Base-by-base conservation (phyloP, 208 protist species). In the Phytomonas serpens region DNA sequence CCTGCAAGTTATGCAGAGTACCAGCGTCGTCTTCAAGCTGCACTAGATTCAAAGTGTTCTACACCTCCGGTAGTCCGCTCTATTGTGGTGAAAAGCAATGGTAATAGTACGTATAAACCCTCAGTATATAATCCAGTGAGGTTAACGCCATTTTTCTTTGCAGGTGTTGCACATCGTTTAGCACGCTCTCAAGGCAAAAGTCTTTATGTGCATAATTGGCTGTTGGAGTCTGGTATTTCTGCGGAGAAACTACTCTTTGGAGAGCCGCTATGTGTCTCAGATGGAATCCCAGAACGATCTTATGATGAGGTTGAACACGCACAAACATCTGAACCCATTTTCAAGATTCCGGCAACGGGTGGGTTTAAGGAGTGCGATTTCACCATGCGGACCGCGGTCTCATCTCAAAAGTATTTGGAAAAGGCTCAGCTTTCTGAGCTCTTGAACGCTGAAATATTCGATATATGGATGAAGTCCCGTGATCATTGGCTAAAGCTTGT, bases 1-100 rank as follows among this genome's bases (percentile, higher is more conserved):
- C 79, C 86, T 9, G 42, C 71, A 3, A 86, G 84, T 68, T 86
- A 93, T 66, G 78, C 75, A 4, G 84, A 93, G 71, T 97, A 97
- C 75, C 23, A 52, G 40, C 82, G 90, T 6, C 84, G 90, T 4
- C 75, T 93, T 47, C 61, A 68, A 23, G 69, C 69, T 2, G 85
- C 88, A 4, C 68, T 76, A 69, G 61, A 67, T 38, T 67, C 76
- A n/a, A 65, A 42, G 19, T 62, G 37, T 40, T 32, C 40, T 3
- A 66, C 66, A 3, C 66, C 68, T 1, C 76, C 67, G 4, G 66
- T 52, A 33, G 71, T 87, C 30, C 69, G 52, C 16, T 13, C 9
- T 19, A 77, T 93, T 34, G 33, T 72, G 32, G 74, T 79, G 61
- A 96, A 93, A 65, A 64, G 79, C 13, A 93, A 93, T 67, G 90